Conservation (phyloP, 2,329 filamentous ascomycete species). For the Phaeosphaeria sp. region DNA sequence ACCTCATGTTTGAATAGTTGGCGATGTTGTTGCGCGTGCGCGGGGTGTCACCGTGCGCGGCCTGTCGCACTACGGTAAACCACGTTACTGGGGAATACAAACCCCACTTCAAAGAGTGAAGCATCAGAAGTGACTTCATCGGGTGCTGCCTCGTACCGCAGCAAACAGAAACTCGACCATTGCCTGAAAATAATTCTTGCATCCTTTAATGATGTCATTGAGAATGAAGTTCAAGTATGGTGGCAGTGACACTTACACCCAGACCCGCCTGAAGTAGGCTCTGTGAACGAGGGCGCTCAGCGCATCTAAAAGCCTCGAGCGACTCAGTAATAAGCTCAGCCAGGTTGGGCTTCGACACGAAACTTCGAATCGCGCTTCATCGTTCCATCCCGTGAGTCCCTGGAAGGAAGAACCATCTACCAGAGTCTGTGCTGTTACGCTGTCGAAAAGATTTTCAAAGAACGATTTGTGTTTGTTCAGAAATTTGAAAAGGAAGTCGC, state of each 20-base stretch:
- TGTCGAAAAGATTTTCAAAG: too few species aligned
- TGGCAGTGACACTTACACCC: background rate
- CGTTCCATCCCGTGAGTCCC: too few species aligned
- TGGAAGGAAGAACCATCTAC: too few species aligned
- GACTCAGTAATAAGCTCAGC: background rate
- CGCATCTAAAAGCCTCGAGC: background rate
- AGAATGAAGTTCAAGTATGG: too few species aligned
- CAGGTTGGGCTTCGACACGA: background rate
- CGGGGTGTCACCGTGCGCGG: too few species aligned
- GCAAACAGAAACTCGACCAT: background rate
- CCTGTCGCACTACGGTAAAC: too few species aligned
- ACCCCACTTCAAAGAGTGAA: too few species aligned
- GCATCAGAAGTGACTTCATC: background rate
- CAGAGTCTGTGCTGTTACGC: too few species aligned
- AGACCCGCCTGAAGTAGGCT: background rate
- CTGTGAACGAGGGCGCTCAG: background rate
- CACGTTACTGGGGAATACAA: too few species aligned
- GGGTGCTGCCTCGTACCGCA: background rate
- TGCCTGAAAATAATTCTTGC: background rate
- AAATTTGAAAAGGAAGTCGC: background rate
- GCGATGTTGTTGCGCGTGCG: too few species aligned
- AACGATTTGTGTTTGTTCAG: background rate
- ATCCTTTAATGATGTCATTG: background rate
- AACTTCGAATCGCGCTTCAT: too few species aligned
- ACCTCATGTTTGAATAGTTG: too few species aligned